Base-by-base conservation (phyloP, 179 eudicot species). In the Amaranthus tricolor region DNA sequence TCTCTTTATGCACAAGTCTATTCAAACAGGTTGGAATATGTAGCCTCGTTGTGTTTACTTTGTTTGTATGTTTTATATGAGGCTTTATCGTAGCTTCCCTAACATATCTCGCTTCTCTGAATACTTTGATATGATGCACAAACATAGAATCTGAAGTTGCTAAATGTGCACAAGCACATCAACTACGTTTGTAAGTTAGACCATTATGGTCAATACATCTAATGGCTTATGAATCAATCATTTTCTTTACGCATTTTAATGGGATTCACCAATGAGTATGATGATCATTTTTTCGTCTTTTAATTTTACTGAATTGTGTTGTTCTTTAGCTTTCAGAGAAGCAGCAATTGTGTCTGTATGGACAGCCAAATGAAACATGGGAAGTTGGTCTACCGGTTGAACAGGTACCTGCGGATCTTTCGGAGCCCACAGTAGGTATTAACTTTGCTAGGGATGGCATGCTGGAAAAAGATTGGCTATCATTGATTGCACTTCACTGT, bases 1-100 rank as follows among this genome's bases (percentile, higher is more conserved):
- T 60, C 85, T 93, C 66, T 96, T 96, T 87, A 97, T 96, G 80
- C 98, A 96, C 83, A 90, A 96, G 59, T 98, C 98, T 82, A 97
- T 96, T 76, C 98, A 93, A 85, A 93, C 99, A 89, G 99, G 99
- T 96, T 76, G 66, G 76, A 9, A 56, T 17, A 19, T 54, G 48
- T 57, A 43, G 56, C n/a, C 66, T 6, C 70, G 49, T 40, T 44
- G 0, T 11, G 5, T 21, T 63, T 0, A 45, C 45, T 43, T 57
- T 59, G 5, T 10, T 62, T 49, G 14, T 8, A 6, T 24, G 77
- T 43, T 45, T 11, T 66, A 19, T 17, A 47, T 68, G 43, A 7
- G 14, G 12, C 59, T 69, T 21, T 47, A 45, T 48, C 44, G 63
- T 72, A 58, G 17, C n/a, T n/a, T n/a, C 64, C 12, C 63, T 54